Conservation (phyloP, 2,329 filamentous ascomycete species). For the Stachybotrys elegans region DNA sequence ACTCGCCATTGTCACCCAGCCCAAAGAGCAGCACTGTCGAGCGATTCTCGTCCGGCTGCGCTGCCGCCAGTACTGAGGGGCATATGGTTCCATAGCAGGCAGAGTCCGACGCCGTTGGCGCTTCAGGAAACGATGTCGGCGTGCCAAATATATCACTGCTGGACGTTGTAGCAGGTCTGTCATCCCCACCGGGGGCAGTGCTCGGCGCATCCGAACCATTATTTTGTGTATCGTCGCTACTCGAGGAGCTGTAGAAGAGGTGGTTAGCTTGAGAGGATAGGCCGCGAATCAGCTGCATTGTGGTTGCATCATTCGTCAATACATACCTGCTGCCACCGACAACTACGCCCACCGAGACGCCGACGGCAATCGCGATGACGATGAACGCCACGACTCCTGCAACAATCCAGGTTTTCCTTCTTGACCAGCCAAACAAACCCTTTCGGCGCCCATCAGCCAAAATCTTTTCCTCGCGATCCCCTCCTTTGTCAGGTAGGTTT, state of each 20-base stretch:
- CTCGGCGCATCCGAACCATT: too few species aligned
- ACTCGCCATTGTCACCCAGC: neutral
- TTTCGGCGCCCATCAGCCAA: neutral
- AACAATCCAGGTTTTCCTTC: conserved; percentile 4
- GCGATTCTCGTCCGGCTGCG: neutral
- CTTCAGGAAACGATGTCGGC: conserved; percentile 1
- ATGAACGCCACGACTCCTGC: neutral
- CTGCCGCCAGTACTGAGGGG: neutral
- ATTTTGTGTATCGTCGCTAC: neutral
- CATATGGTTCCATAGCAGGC: neutral
- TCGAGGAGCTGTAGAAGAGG: too few species aligned
- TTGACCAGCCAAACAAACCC: conserved; percentile 2
- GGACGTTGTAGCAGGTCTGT: neutral
- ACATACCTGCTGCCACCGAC: neutral
- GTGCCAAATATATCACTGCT: conserved; percentile 1
- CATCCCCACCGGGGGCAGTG: too few species aligned
- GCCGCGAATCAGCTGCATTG: too few species aligned
- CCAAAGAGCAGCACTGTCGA: neutral
- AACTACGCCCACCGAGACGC: neutral
- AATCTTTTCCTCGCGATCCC: neutral
- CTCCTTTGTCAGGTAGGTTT: neutral
- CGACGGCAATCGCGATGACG: conserved; percentile 1
- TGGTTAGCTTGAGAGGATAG: neutral
- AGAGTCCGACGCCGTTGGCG: neutral
- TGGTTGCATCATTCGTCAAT: neutral